Conservation (phyloP, 257 asterid species). For the Cinchona pubescens region DNA sequence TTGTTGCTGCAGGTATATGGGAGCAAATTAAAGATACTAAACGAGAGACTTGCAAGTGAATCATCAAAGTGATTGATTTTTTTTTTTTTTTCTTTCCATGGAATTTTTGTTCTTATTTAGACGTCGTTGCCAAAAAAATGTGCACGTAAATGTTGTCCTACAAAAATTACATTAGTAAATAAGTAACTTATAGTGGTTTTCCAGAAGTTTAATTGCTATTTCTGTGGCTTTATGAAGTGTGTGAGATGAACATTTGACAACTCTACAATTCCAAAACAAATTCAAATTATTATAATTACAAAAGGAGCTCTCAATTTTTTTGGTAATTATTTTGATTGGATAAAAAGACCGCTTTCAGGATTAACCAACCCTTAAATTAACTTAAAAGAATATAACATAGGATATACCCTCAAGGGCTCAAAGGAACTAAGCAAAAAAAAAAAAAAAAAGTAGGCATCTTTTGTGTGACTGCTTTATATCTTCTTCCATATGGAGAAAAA, state of each 20-base stretch:
- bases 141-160: not conserved
- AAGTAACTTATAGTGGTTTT: not conserved
- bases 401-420: conserved; percentile 16
- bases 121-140: not conserved
- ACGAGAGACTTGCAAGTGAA: conserved; percentile 45
- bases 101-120: not conserved
- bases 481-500: conserved; percentile 2
- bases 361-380: not conserved
- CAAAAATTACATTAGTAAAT: not conserved
- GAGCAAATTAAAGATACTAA: conserved; percentile 53
- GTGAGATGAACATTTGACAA: too few species aligned
- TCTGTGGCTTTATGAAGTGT: not conserved
- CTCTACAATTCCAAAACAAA: not conserved
- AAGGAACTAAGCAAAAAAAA: conserved; percentile 12
- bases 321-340: not conserved
- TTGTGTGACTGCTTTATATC: conserved; percentile 7
- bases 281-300: not conserved
- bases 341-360: not conserved
- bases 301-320: not conserved
- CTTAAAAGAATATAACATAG: conserved; percentile 16
- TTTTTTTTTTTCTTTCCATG: not conserved
- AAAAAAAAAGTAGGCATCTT: conserved; percentile 18
- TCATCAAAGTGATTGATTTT: conserved; percentile 14
- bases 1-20: conserved; percentile 65
- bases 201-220: not conserved